Evolutionary conservation across 805 yeast genomes (phyloP).

Genomic region (Grigorovia transvaalensis): DNA sequence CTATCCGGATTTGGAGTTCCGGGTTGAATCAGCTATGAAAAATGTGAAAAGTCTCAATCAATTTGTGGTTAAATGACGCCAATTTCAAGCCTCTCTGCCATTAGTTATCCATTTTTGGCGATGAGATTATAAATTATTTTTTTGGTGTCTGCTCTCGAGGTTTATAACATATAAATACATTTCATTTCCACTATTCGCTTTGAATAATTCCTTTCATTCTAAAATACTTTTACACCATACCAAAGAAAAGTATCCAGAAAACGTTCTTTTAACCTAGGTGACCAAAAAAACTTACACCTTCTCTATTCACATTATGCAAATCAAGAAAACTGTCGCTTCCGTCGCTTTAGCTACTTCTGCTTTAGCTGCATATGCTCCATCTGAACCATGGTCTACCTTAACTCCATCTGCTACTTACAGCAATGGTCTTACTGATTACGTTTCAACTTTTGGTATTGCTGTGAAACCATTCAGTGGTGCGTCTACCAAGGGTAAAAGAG

Average conservation of each 20-base stretch:
- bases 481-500: constrained; percentile 31
- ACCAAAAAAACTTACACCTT: background rate
- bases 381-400: constrained; percentile 33
- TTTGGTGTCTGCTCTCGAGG: background rate
- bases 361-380: constrained; percentile 17
- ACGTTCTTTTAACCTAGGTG: background rate
- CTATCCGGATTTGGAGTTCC: background rate
- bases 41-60: background rate
- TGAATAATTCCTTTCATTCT: background rate
- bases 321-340: constrained; percentile 17
- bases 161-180: background rate
- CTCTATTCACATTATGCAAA: constrained; percentile 8
- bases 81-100: background rate
- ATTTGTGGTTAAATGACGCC: background rate
- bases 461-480: constrained; percentile 28
- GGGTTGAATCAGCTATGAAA: background rate
- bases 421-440: constrained; percentile 29
- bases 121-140: background rate
- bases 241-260: background rate
- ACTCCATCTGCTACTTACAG: constrained; percentile 31
- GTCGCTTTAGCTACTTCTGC: constrained; percentile 21
- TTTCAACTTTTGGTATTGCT: constrained; percentile 34
- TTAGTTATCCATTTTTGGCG: background rate
- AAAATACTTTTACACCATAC: background rate
- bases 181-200: background rate